These are phyloP conservation scores for Begonia peltatifolia DNA, from an alignment of 306 rosid genomes.

Conservation along the genomic window DNA sequence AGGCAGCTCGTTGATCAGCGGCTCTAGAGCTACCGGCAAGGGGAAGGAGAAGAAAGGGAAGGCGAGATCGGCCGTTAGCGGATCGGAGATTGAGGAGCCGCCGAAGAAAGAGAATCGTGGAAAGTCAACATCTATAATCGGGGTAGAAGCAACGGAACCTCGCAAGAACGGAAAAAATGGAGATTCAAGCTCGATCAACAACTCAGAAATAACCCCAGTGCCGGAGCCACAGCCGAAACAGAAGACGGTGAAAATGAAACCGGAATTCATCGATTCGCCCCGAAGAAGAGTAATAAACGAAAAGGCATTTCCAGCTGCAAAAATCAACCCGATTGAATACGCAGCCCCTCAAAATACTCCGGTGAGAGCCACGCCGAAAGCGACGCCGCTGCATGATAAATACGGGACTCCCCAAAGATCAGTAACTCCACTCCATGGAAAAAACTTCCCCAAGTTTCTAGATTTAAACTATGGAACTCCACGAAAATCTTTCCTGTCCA, in stretches of 20 bases:
- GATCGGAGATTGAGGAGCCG: conserved; percentile 12
- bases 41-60: conserved; percentile 14
- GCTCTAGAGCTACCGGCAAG: conserved; percentile 16
- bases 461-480: conserved; percentile 36
- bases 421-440: neutral
- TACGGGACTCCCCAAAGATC: neutral
- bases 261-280: neutral
- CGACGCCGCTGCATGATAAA: conserved; percentile 1
- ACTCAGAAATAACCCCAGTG: conserved; percentile 7
- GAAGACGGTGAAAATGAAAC: conserved; percentile 4
- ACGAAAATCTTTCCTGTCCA: conserved; percentile 20
- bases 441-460: too few relatives aligned
- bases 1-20: conserved; percentile 25
- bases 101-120: conserved; percentile 4
- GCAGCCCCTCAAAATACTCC: conserved; percentile 10
- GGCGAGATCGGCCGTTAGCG: conserved; percentile 9
- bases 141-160: neutral
- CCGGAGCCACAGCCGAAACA: conserved; percentile 4
- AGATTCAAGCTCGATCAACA: conserved; percentile 6
- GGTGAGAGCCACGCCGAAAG: conserved; percentile 1
- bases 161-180: conserved; percentile 7
- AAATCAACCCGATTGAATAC: neutral
- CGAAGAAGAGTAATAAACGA: neutral
- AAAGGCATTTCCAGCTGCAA: neutral
- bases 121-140: conserved; percentile 6